Evolutionary conservation across 129 eudicot genomes (phyloP), one percentile per base, ranked within the genome.

Genomic region (Scalesia atractyloides): DNA sequence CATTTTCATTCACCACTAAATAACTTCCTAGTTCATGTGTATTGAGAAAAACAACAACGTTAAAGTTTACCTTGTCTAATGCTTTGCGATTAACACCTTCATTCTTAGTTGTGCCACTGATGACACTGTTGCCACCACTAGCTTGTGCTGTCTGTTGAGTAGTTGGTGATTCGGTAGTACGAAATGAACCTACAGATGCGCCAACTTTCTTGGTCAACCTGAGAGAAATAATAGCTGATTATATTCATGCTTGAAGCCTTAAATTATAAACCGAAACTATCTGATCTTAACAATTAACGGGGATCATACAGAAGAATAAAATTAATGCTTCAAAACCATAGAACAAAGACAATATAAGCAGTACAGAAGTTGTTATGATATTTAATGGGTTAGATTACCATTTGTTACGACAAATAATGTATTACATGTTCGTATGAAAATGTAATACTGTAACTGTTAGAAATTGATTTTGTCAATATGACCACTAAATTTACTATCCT

Each of bases 41-140:
- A 44, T 5, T 18, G 22, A 34, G 9, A 30, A 3, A 75, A 16
- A 15, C 15, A 34, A 65, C 15, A 65, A 70, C 24, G 65, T 37
- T 12, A 60, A 54, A 12, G 17, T 44, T 76, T 76, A 94, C 99
- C 99, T 94, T 94, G 74, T 94, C 99, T 79, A 94, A 75, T 73
- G 98, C 96, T 86, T 82, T 93, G 53, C 96, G 85, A 74, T 86
- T 86, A 68, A 88, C 93, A 64, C 96, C 91, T 64, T 94, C 99
- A 56, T 66, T 94, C 79, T 74, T 78, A n/a, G 64, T 77, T 41
- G 89, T 81, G 79, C 84, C 73, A 41, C 77, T 80, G 60, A 68
- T 65, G 66, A 76, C 81, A 15, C 70, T 78, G 26, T 68, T 79
- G 69, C 80, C 59, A 47, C 85, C 90, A 44, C 73, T 76, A 70